Evolutionary conservation across 371 early-diverging fungal species (phyloP), one percentile per base, ranked within the genome.

Genomic region (Mucor velutinosus): DNA sequence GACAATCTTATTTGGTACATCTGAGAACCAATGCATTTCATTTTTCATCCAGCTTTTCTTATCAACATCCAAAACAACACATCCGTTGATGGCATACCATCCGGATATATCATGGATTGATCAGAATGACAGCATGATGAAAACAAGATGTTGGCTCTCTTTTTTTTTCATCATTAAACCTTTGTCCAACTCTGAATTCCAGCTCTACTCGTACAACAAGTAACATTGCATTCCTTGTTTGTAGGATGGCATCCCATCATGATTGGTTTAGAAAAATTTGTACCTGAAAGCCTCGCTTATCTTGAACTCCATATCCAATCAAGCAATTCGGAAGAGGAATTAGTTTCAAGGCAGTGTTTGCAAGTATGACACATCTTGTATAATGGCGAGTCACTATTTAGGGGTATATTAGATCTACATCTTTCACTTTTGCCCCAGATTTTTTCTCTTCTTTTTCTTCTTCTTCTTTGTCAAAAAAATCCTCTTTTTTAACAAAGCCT

Each of bases 311-410:
- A n/a, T 25, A 53, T 53, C 53, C 53, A 53, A 53, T 53, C 53
- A 53, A 27, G 27, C 6, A 27, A 23, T 53, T 25, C 23, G 53
- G 53, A 27, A 3, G 27, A 6, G 14, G 27, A 53, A 25, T 53
- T n/a, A 53, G 53, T 53, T 27, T 53, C 27, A 53, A 53, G 53
- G 27, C 53, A 53, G 53, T 12, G 12, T 25, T 53, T 23, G 23
- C 53, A 53, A 53, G 53, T 57, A 65, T 65, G 65, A 65, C 65
- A 65, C 65, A 65, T 65, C 19, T 49, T 65, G 65, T 58, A 65
- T 65, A 65, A 47, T 47, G 45, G 58, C 25, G 58, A 23, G 65
- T 65, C 65, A 65, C 65, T 47, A 41, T 30, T 43, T 12, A 43
- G 58, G 47, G 27, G 59, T 43, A 56, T 64, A 65, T 47, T 43